A percentile compares a stretch with the other conserved stretches of the same genome.
phyloP scores from a whole-genome alignment of 2,329 filamentous ascomycete species.

The Aspergillus alliaceus region DNA sequence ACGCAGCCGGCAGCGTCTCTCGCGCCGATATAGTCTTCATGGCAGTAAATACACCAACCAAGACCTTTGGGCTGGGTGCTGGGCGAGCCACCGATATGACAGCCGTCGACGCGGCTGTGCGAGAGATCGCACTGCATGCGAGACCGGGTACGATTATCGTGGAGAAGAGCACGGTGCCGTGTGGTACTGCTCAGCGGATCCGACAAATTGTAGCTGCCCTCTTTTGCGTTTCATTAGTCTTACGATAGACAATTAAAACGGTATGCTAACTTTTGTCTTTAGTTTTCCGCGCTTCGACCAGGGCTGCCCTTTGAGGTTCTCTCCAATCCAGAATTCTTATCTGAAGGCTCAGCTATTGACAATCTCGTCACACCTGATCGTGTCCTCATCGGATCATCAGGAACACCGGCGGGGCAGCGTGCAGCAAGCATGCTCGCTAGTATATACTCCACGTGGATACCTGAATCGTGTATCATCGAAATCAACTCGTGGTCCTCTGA shows the following conservation, averaged over 20 bases:
- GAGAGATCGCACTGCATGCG: slow-evolving; percentile 66
- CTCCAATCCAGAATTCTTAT: slow-evolving; percentile 79
- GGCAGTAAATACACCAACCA: slow-evolving; percentile 78
- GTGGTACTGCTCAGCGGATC: slow-evolving; percentile 69
- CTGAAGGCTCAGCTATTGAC: slow-evolving; percentile 72
- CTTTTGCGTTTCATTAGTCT: neutral
- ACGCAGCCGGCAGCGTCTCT: slow-evolving; percentile 61
- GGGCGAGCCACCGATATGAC: slow-evolving; percentile 72
- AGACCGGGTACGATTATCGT: slow-evolving; percentile 71
- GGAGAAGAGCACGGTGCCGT: slow-evolving; percentile 80
- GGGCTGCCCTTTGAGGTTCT: slow-evolving; percentile 71
- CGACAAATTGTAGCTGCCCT: slow-evolving; percentile 59
- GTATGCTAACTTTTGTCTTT: too few relatives aligned
- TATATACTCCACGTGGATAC: slow-evolving; percentile 72
- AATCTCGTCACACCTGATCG: slow-evolving; percentile 71
- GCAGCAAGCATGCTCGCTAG: slow-evolving; percentile 65
- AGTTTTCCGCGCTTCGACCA: slow-evolving; percentile 49
- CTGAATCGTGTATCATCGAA: slow-evolving; percentile 64
- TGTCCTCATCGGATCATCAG: slow-evolving; percentile 70
- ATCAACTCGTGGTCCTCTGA: slow-evolving; percentile 78
- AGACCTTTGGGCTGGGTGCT: slow-evolving; percentile 66
- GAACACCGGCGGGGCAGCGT: slow-evolving; percentile 58
- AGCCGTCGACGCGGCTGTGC: slow-evolving; percentile 68
- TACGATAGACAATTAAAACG: too few relatives aligned
- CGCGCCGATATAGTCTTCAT: slow-evolving; percentile 74